Evolutionary conservation across 2,329 filamentous ascomycete genomes (phyloP).

Genomic region (Thielaviopsis euricoi): DNA sequence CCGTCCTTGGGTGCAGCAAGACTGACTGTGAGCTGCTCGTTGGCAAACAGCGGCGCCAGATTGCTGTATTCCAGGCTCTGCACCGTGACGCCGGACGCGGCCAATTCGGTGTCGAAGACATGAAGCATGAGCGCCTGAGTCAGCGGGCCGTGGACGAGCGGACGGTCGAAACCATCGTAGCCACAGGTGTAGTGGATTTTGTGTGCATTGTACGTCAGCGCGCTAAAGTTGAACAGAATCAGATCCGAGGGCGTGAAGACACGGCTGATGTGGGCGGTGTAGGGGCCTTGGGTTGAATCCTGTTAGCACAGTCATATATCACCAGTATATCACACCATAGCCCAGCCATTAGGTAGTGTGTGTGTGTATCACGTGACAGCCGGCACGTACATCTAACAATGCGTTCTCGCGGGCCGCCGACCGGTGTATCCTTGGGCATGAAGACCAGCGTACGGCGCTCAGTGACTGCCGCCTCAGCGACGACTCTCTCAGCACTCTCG

Average conservation of each 20-base stretch:
- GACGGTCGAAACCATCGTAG: slow-evolving; percentile 56
- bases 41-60: slow-evolving; percentile 61
- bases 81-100: slow-evolving; percentile 24
- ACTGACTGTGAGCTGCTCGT: slow-evolving; percentile 56
- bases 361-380: not conserved
- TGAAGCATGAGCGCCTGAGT: slow-evolving; percentile 59
- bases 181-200: slow-evolving; percentile 66
- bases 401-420: slow-evolving; percentile 11
- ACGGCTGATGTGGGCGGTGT: slow-evolving; percentile 17
- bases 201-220: slow-evolving; percentile 84
- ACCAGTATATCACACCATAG: not conserved
- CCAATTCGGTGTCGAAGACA: slow-evolving; percentile 13
- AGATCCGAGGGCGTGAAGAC: slow-evolving; percentile 47
- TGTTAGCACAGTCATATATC: no score
- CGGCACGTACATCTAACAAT: slow-evolving; percentile 17
- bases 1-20: slow-evolving; percentile 28
- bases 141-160: slow-evolving; percentile 79
- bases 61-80: slow-evolving; percentile 60
- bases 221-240: slow-evolving; percentile 79
- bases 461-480: slow-evolving; percentile 19
- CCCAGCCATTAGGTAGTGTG: no score
- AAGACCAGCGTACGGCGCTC: slow-evolving; percentile 38
- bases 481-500: slow-evolving; percentile 5
- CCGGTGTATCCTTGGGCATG: slow-evolving; percentile 22
- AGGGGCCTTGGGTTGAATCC: not conserved